Base-by-base conservation (phyloP, 345 rosid species). In the Eucalyptus leucophloia region DNA sequence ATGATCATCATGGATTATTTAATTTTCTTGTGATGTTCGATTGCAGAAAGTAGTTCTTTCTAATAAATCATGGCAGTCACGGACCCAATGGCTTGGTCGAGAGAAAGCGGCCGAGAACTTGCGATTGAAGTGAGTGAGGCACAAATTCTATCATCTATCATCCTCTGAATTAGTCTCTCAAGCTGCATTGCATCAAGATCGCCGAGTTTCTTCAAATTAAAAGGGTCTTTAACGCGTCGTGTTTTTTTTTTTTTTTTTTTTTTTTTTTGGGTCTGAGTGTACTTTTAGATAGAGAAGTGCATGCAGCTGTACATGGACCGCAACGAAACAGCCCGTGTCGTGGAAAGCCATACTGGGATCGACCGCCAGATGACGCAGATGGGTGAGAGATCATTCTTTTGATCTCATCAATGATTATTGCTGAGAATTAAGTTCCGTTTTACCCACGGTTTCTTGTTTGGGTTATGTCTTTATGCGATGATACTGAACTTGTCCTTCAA, bases 191-290 rank as follows among this genome's bases (percentile, higher is more conserved):
- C 80, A 69, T 69, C 80, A 32, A 69, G 80, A 67, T 69, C 9
- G 23, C 42, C 42, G 0, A 69, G 80, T 69, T 1, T 69, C 80
- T 69, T 69, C 23, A 16, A 32, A 69, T 67, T 32, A 4, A 16
- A 65, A 17, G 23, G 80, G 42, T 32, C 42, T 32, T 8, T 32
- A 32, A 67, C 2, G 81, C 14, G 0, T 69, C 24, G 13, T 2
- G 2, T 17, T 7, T 18, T 69, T 8, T 18, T 3, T 69, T 8
- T 18, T 18, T 30, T 62, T 7, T 7, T 18, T 69, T 8, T 18
- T 3, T 69, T 8, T 18, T 18, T 30, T 62, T 7, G 0, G 58
- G 3, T 62, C 13, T 1, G 81, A 8, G 42, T 69, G 0, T 9
- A 18, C 81, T 69, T 69, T 18, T 69, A 34, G 81, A 34, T 69